phyloP scores from a whole-genome alignment of 441 rosid genomes.

The Capsella rubella region DNA sequence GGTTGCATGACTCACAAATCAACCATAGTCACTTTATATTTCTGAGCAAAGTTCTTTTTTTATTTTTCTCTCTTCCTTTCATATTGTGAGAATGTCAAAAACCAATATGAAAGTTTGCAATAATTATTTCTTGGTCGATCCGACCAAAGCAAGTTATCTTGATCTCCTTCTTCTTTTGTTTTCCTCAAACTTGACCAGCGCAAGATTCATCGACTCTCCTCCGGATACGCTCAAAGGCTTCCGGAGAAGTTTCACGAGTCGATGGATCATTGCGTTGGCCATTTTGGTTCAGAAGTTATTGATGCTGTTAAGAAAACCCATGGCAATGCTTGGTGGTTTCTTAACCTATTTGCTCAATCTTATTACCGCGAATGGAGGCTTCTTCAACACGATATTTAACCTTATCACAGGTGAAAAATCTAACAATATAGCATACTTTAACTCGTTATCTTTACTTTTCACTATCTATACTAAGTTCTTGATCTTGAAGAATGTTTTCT shows the following conservation, averaged over 20 bases:
- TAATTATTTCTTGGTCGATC: constrained; percentile 37
- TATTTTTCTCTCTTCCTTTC: background rate
- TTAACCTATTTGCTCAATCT: constrained; percentile 55
- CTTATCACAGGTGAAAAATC: constrained; percentile 47
- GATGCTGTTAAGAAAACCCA: constrained; percentile 47
- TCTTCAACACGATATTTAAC: constrained; percentile 43
- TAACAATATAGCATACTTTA: background rate
- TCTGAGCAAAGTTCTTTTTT: background rate
- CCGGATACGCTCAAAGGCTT: constrained; percentile 46
- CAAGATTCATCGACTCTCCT: constrained; percentile 56
- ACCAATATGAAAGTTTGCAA: constrained; percentile 37
- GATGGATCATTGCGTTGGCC: constrained; percentile 60
- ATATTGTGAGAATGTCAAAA: constrained; percentile 30
- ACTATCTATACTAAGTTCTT: background rate
- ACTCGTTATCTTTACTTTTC: background rate
- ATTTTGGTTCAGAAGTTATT: constrained; percentile 52
- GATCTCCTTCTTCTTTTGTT: constrained; percentile 57
- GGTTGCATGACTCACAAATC: constrained; percentile 39
- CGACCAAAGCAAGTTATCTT: constrained; percentile 51
- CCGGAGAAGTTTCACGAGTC: constrained; percentile 42
- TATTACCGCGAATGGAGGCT: constrained; percentile 52
- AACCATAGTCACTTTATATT: constrained; percentile 7
- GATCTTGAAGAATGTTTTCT: constrained; percentile 2
- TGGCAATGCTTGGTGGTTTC: constrained; percentile 46
- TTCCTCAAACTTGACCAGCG: constrained; percentile 39